phyloP scores from a whole-genome alignment of 441 rosid genomes.

The Aleurites moluccanus region DNA sequence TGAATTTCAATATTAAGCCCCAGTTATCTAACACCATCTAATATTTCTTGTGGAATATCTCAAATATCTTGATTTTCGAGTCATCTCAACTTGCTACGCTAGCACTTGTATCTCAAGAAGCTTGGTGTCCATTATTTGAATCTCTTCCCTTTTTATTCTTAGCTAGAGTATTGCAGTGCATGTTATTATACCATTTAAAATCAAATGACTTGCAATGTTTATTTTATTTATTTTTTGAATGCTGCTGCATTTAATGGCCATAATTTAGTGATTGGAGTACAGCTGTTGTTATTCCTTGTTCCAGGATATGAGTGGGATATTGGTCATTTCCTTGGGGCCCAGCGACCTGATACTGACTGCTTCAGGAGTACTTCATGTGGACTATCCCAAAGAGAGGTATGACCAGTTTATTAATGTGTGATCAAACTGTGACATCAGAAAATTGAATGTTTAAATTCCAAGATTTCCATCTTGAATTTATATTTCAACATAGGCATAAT shows the following conservation, averaged over 20 bases:
- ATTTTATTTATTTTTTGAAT: background rate
- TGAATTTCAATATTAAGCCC: too few species aligned
- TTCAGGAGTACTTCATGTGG: constrained; percentile 86
- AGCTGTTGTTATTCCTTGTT: constrained; percentile 28
- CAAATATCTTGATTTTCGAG: background rate
- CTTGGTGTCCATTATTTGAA: background rate
- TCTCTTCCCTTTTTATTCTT: background rate
- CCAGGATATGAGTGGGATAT: constrained; percentile 96
- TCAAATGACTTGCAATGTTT: background rate
- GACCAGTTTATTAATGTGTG: constrained; percentile 8
- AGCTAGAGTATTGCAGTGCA: background rate
- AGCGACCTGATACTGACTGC: constrained; percentile 84
- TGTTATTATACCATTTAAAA: background rate
- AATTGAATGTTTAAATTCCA: background rate
- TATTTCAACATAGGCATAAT: background rate
- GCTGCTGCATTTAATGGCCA: constrained; percentile 13
- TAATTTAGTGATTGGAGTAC: constrained; percentile 13
- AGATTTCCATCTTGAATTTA: constrained; percentile 6
- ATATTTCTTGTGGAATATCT: background rate
- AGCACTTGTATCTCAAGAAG: background rate
- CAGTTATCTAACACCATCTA: background rate
- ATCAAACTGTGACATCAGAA: constrained; percentile 5
- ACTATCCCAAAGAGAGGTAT: constrained; percentile 56
- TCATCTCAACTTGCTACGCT: background rate
- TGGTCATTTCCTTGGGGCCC: constrained; percentile 77